Base-by-base conservation (phyloP, 441 rosid genomes). In the Jatropha multifida region DNA sequence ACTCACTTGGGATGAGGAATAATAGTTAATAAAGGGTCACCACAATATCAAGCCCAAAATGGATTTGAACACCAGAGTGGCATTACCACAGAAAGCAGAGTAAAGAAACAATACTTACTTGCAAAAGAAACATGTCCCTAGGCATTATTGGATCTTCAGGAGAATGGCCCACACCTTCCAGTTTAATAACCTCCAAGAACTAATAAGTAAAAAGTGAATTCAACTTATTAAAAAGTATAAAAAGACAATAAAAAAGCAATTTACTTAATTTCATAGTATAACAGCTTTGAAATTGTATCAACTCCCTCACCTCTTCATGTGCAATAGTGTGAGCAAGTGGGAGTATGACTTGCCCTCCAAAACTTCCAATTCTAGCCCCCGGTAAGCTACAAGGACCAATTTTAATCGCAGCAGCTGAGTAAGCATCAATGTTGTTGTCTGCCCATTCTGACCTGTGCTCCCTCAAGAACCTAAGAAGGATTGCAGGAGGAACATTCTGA, bases 381-480 rank as follows among this genome's bases (percentile, higher is more conserved):
- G 90, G 85, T 68, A 90, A 74, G 81, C 84, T 87, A 81, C 92
- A 96, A 63, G 98, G 97, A 49, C 99, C 99, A 10, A 90, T 92
- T 83, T 93, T 96, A 56, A 92, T 88, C 8, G 98, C 97, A 27
- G 98, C 98, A 38, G 97, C 99, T n/a, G 95, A 83, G 76, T 93
- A 96, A 0, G 96, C 97, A 88, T 96, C 98, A 58, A 93, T 91
- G 78, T 83, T 90, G 86, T 89, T 93, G 78, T 96, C 99, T 27
- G 98, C 98, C 99, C 99, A 96, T 79, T 96, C 99, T 60, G 99
- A 96, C 72, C 99, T 84, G 68, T 96, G 99, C 85, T 96, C 99
- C 55, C 97, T 88, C 82, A 96, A 83, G 77, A 96, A 96, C 79
- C 98, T 87, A 18, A 96, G 95, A 41, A 96, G 97, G 60, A 93